These are phyloP conservation scores for Phlebiopsis gigantea DNA, from an alignment of 768 basidiomycete species.

Conservation along the genomic window DNA sequence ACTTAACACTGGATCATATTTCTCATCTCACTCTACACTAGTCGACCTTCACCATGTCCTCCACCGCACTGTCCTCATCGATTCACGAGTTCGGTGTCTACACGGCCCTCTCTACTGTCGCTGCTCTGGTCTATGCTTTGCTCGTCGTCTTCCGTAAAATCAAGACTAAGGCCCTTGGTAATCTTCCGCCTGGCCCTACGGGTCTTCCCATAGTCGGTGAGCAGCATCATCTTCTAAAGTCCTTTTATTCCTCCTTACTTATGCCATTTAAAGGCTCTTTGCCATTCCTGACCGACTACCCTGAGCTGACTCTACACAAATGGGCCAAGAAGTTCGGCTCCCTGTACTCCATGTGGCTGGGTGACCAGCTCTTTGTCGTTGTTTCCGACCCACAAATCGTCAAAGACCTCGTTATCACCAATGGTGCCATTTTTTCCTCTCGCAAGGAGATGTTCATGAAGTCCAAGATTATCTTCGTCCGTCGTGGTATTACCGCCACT, in stretches of 20 bases:
- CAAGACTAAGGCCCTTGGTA: neutral
- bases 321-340: slow-evolving; percentile 36
- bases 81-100: neutral
- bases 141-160: neutral
- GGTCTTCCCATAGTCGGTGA: slow-evolving; percentile 11
- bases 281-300: slow-evolving; percentile 35
- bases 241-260: neutral
- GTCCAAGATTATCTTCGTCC: slow-evolving; percentile 36
- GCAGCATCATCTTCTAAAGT: neutral
- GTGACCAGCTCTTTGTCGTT: slow-evolving; percentile 41
- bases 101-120: neutral
- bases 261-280: slow-evolving; percentile 17
- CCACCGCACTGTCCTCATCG: neutral
- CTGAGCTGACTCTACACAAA: slow-evolving; percentile 28
- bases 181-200: slow-evolving; percentile 9
- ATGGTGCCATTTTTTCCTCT: slow-evolving; percentile 41
- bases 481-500: slow-evolving; percentile 39
- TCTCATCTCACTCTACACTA: neutral
- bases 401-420: slow-evolving; percentile 38
- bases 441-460: slow-evolving; percentile 42
- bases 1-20: too few relatives aligned
- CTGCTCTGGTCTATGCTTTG: neutral
- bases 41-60: neutral
- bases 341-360: slow-evolving; percentile 41
- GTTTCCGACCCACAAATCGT: slow-evolving; percentile 39